Percentiles rank a stretch among this genome's conserved stretches.
phyloP scores from a whole-genome alignment of 495 filamentous ascomycete species.

The Lepraria neglecta region DNA sequence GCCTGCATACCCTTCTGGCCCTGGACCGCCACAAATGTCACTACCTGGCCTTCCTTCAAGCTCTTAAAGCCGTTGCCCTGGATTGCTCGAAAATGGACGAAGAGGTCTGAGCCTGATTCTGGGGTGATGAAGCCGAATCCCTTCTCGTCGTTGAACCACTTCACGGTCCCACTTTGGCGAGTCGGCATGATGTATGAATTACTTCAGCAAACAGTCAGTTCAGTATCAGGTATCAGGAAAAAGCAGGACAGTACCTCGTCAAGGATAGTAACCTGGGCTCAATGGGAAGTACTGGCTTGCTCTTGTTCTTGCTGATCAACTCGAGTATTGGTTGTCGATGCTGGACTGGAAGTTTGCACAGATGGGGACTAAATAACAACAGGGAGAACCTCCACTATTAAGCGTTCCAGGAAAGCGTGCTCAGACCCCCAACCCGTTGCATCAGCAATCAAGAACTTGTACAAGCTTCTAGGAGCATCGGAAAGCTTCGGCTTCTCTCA shows the following conservation, averaged over 20 bases:
- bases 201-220: background rate
- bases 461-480: background rate
- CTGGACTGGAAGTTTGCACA: background rate
- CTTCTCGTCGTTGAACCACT: constrained; percentile 25
- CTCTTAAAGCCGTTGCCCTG: constrained; percentile 16
- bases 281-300: background rate
- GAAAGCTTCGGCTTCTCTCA: background rate
- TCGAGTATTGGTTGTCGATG: background rate
- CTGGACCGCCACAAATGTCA: constrained; percentile 17
- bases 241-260: background rate
- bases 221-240: background rate
- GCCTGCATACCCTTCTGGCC: constrained; percentile 24
- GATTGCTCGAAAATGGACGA: constrained; percentile 21
- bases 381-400: constrained; percentile 4
- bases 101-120: constrained; percentile 17
- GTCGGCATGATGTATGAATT: background rate
- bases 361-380: background rate
- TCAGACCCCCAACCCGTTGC: constrained; percentile 3
- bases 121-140: constrained; percentile 24
- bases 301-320: too few species aligned
- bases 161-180: constrained; percentile 20
- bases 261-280: background rate
- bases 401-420: background rate
- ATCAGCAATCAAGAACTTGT: background rate
- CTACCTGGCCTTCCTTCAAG: constrained; percentile 21